phyloP scores from a whole-genome alignment of 1,139 yeast species.

The Saccharomyces pastorianus region DNA sequence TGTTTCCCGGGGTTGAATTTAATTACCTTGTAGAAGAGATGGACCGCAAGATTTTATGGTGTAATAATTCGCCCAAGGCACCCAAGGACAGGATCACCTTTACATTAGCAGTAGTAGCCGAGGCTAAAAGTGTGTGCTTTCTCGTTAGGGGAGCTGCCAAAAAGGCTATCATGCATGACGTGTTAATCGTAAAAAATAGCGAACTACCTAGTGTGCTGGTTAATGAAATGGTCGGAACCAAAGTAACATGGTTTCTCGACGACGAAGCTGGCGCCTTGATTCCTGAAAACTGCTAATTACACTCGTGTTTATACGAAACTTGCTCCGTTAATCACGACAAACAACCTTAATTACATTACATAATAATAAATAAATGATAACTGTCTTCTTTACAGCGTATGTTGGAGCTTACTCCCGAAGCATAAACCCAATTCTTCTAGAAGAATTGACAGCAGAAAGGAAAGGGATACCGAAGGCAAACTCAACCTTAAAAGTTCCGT shows the following conservation, averaged over 20 bases:
- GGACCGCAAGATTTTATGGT: constrained; percentile 82
- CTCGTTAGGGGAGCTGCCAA: constrained; percentile 87
- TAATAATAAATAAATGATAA: background rate
- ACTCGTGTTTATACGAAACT: background rate
- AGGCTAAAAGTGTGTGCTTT: constrained; percentile 60
- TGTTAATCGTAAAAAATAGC: constrained; percentile 48
- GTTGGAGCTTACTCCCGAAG: background rate
- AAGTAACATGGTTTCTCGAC: constrained; percentile 76
- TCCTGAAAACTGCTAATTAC: background rate
- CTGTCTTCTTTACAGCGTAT: background rate
- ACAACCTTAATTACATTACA: background rate
- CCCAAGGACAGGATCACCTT: constrained; percentile 86
- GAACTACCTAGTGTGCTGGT: constrained; percentile 70
- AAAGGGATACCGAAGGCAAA: background rate
- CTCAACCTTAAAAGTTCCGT: background rate
- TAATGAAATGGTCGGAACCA: constrained; percentile 39
- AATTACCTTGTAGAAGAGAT: constrained; percentile 60
- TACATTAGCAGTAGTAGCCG: constrained; percentile 85
- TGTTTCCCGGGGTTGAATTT: constrained; percentile 58
- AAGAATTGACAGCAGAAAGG: background rate
- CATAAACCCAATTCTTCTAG: background rate
- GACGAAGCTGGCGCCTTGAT: constrained; percentile 47
- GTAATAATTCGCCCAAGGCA: constrained; percentile 88
- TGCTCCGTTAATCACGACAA: background rate
- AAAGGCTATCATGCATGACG: constrained; percentile 61